Percentiles rank a stretch among this genome's conserved stretches.
Evolutionary conservation across 495 filamentous ascomycete species (phyloP).

Genomic region (Hypomontagnella monticulosa): DNA sequence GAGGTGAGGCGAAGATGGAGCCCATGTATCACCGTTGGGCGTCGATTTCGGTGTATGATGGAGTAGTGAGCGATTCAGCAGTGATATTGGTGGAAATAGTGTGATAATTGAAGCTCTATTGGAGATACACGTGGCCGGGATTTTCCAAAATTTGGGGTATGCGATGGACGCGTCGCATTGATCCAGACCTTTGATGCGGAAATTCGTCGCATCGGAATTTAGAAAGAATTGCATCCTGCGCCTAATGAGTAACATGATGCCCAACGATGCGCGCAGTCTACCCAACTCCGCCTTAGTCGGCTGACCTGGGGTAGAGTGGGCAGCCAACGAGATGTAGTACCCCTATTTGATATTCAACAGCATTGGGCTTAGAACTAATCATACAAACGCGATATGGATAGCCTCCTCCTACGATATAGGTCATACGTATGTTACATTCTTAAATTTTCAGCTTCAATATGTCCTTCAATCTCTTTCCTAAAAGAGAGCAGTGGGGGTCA

Average conservation of each 20-base stretch:
- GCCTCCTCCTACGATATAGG: neutral
- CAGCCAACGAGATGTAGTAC: neutral
- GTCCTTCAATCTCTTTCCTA: conserved; percentile 17
- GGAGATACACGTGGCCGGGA: conserved; percentile 15
- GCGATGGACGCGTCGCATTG: conserved; percentile 18
- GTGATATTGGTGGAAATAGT: neutral
- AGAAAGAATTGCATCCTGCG: conserved; percentile 6
- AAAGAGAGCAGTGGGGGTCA: conserved; percentile 14
- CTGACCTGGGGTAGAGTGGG: neutral
- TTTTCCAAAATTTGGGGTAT: conserved; percentile 16
- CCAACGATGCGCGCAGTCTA: conserved; percentile 28
- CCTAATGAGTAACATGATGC: conserved; percentile 16
- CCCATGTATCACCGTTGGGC: conserved; percentile 3
- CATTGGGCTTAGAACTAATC: conserved; percentile 4
- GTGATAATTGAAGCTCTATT: conserved; percentile 3
- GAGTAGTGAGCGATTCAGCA: neutral
- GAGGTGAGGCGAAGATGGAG: conserved; percentile 22
- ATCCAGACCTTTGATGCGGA: neutral
- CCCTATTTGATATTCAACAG: neutral
- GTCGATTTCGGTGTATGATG: conserved; percentile 29
- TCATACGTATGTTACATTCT: conserved; percentile 13
- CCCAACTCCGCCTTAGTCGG: conserved; percentile 11
- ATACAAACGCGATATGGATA: neutral
- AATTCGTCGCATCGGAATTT: neutral
- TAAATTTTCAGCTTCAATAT: conserved; percentile 27